Percentiles rank a stretch among this genome's conserved stretches.
Conservation (phyloP, 352 stramenopile genomes). For the Globisporangium ultimum region DNA sequence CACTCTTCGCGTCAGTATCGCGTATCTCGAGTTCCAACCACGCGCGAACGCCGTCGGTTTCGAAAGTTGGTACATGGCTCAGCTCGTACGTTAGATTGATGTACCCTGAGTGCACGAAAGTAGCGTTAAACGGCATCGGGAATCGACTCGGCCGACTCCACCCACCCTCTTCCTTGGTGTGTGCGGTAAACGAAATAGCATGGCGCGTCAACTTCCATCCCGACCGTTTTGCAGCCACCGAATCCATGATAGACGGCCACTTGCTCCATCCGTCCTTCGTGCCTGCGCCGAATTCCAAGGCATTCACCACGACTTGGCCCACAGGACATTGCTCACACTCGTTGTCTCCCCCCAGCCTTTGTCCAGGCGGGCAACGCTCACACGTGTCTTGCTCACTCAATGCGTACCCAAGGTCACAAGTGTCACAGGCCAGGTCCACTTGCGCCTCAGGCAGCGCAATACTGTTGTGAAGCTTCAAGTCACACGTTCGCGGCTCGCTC, state of each 20-base stretch:
- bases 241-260: constrained; percentile 62
- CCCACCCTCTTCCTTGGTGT: constrained; percentile 16
- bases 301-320: constrained; percentile 52
- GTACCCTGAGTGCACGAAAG: constrained; percentile 44
- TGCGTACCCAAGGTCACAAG: constrained; percentile 46
- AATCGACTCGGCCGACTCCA: constrained; percentile 35
- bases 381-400: constrained; percentile 38
- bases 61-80: constrained; percentile 61
- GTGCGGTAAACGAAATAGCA: constrained; percentile 36
- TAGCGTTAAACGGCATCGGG: constrained; percentile 50
- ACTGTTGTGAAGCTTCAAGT: constrained; percentile 33
- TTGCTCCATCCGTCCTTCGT: constrained; percentile 53
- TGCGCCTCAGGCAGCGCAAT: constrained; percentile 41
- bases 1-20: constrained; percentile 13
- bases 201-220: constrained; percentile 73
- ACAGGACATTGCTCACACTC: constrained; percentile 30
- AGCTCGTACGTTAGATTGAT: constrained; percentile 70
- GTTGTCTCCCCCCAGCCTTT: constrained; percentile 34
- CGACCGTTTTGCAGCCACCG: constrained; percentile 22
- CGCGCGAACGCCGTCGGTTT: constrained; percentile 44
- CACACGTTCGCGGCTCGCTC: constrained; percentile 65
- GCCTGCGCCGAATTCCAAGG: constrained; percentile 41
- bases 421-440: constrained; percentile 40
- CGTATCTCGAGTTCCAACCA: constrained; percentile 69
- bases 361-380: constrained; percentile 33